These are phyloP conservation scores for Saprolegnia parasitica DNA, from an alignment of 352 stramenopile genomes.

Conservation along the genomic window DNA sequence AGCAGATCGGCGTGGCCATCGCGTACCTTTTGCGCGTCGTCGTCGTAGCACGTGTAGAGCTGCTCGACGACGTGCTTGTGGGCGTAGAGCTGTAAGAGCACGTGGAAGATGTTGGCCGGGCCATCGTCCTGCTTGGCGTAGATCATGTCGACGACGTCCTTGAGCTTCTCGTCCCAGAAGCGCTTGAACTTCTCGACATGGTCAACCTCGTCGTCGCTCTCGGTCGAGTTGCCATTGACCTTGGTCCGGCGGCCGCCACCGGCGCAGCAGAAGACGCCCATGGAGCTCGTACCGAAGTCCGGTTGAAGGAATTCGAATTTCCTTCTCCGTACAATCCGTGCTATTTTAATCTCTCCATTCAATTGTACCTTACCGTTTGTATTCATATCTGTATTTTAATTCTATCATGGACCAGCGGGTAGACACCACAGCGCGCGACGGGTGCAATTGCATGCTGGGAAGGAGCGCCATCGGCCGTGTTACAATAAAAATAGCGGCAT, in stretches of 20 bases:
- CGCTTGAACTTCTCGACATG: conserved; percentile 55
- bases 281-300: background rate
- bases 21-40: conserved; percentile 44
- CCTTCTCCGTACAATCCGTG: too few species aligned
- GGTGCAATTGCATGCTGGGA: too few species aligned
- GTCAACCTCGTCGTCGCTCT: conserved; percentile 8
- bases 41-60: conserved; percentile 64
- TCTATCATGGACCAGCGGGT: too few species aligned
- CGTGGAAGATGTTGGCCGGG: conserved; percentile 51
- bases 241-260: background rate
- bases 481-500: too few species aligned
- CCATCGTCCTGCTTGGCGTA: background rate
- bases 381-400: too few species aligned
- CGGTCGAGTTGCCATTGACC: conserved; percentile 15
- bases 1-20: background rate
- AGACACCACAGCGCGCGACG: too few species aligned
- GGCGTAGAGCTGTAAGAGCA: conserved; percentile 73
- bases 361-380: too few species aligned
- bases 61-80: conserved; percentile 77
- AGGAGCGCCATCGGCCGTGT: too few species aligned
- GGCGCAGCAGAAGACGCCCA: conserved; percentile 8
- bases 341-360: too few species aligned
- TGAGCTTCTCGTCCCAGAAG: conserved; percentile 76
- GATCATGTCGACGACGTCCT: conserved; percentile 24
- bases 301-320: too few species aligned